phyloP scores from a whole-genome alignment of 441 rosid genomes.

The Syzygium malaccense region DNA sequence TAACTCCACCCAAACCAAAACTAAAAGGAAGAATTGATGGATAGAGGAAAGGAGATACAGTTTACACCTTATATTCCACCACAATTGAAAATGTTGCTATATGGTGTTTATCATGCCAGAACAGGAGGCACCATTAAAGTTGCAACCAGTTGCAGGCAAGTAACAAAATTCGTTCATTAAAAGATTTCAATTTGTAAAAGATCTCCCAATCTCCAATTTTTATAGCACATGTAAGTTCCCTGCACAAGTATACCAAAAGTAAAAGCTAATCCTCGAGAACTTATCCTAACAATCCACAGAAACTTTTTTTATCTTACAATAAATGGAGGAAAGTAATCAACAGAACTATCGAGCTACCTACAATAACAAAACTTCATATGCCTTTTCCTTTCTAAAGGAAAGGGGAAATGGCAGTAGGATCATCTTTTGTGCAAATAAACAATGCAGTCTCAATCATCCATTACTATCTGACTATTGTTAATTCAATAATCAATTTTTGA shows the following conservation, averaged over 20 bases:
- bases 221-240: neutral
- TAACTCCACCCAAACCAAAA: neutral
- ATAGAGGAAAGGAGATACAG: neutral
- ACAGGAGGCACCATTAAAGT: neutral
- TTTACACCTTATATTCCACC: neutral
- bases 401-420: neutral
- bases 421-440: neutral
- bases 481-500: neutral
- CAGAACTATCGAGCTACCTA: neutral
- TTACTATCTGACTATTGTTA: neutral
- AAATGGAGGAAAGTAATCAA: neutral
- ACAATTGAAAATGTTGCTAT: neutral
- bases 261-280: neutral
- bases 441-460: neutral
- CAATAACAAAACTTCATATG: neutral
- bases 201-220: neutral
- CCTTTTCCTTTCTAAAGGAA: neutral
- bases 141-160: neutral
- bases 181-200: neutral
- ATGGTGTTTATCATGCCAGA: neutral
- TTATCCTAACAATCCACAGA: neutral
- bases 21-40: neutral
- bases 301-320: neutral
- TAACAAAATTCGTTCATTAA: neutral
- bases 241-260: neutral